These are phyloP conservation scores for Przewalskia tangutica DNA, from an alignment of 257 asterid species.

Conservation along the genomic window DNA sequence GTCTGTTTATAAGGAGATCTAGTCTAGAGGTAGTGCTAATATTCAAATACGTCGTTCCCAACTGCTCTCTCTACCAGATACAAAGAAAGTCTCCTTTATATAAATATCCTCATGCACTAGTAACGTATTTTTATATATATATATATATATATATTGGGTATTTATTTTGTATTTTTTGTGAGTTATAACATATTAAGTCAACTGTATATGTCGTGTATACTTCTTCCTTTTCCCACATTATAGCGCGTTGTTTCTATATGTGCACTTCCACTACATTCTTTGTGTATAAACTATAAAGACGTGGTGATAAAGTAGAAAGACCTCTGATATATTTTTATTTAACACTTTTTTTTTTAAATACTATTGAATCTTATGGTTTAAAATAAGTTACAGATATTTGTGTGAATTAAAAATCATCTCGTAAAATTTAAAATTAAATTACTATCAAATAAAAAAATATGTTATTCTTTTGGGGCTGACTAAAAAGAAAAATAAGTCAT, in stretches of 20 bases:
- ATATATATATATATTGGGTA: background rate
- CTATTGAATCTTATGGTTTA: no score
- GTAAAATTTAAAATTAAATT: no score
- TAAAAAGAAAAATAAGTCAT: no score
- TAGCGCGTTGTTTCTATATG: background rate
- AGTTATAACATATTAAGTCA: background rate
- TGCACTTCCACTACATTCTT: background rate
- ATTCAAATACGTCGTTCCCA: conserved; percentile 17
- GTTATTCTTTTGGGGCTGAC: no score
- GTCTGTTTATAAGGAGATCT: conserved; percentile 5
- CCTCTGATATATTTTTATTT: background rate
- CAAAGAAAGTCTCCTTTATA: conserved; percentile 26
- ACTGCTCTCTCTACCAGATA: conserved; percentile 22
- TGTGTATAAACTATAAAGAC: background rate
- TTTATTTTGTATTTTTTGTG: background rate
- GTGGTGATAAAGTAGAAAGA: background rate
- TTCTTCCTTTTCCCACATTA: background rate
- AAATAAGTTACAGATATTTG: no score
- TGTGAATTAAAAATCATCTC: no score
- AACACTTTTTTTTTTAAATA: no score
- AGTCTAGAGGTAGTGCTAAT: background rate
- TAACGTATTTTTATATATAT: background rate
- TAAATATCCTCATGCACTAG: conserved; percentile 11
- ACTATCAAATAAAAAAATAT: no score
- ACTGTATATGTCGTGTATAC: background rate